Conservation (phyloP, 2,329 filamentous ascomycete species). For the Colletotrichum gloeosporioides region DNA sequence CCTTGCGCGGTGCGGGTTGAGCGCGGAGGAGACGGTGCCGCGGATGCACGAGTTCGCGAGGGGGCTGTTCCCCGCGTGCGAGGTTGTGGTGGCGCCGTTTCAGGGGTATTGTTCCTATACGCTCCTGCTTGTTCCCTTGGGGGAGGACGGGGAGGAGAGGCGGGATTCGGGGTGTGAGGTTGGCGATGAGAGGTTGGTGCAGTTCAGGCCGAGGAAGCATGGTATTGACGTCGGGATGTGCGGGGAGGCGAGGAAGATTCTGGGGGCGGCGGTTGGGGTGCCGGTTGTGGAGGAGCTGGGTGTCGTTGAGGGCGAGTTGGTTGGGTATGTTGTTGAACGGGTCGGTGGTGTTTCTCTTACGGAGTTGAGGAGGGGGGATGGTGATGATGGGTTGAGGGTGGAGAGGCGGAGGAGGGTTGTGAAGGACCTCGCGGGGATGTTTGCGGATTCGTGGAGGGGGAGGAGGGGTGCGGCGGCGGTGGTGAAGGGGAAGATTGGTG, state of each 20-base stretch:
- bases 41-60: conserved; percentile 33
- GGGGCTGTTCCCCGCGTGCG: conserved; percentile 32
- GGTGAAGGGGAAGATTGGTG: conserved; percentile 41
- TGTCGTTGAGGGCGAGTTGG: conserved; percentile 32
- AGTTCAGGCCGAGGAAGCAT: conserved; percentile 53
- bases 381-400: background rate
- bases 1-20: background rate
- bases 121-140: conserved; percentile 36
- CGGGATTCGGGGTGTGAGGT: background rate
- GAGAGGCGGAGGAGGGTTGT: conserved; percentile 35
- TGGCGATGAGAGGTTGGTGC: conserved; percentile 36
- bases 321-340: conserved; percentile 47
- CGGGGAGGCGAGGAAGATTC: conserved; percentile 41
- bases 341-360: conserved; percentile 46
- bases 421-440: conserved; percentile 44
- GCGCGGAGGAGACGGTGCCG: conserved; percentile 23
- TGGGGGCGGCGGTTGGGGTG: conserved; percentile 39
- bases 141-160: conserved; percentile 17
- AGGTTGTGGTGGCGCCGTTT: conserved; percentile 35
- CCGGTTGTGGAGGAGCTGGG: conserved; percentile 44
- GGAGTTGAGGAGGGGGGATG: conserved; percentile 28
- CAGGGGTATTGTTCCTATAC: conserved; percentile 62
- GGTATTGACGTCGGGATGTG: conserved; percentile 44
- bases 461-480: background rate
- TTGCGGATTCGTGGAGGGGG: conserved; percentile 41